Evolutionary conservation across 352 stramenopile genomes (phyloP).

Genomic region (Phytophthora vignae): DNA sequence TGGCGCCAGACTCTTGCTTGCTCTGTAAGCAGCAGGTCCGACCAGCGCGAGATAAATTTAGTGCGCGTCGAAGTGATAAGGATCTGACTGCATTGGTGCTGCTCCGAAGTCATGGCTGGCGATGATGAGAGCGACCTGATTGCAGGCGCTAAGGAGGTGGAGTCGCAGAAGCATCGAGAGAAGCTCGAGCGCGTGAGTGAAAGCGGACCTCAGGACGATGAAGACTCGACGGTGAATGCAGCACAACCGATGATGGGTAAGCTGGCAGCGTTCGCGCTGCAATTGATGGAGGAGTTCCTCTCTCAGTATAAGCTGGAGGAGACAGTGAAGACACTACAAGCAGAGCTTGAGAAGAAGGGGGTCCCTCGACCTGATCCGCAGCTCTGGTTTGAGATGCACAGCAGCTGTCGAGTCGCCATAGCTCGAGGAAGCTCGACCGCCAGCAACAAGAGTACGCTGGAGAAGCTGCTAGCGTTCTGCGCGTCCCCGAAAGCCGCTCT

Average conservation of each 20-base stretch:
- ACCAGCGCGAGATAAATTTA: neutral
- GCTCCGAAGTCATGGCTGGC: slow-evolving; percentile 4
- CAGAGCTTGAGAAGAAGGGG: slow-evolving; percentile 47
- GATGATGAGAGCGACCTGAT: neutral
- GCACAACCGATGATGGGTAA: slow-evolving; percentile 31
- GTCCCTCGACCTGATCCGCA: slow-evolving; percentile 32
- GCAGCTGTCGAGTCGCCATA: slow-evolving; percentile 52
- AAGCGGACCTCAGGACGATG: slow-evolving; percentile 16
- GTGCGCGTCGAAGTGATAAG: neutral
- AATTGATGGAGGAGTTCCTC: slow-evolving; percentile 74
- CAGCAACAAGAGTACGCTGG: slow-evolving; percentile 40
- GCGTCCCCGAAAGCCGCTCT: slow-evolving; percentile 32
- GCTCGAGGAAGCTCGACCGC: slow-evolving; percentile 21
- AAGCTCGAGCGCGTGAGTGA: slow-evolving; percentile 18
- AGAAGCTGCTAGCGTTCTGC: slow-evolving; percentile 68
- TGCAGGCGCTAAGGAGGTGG: neutral
- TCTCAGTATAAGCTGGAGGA: slow-evolving; percentile 43
- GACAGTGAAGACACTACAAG: slow-evolving; percentile 42
- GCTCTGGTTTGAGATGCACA: slow-evolving; percentile 72
- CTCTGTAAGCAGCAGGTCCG: slow-evolving; percentile 2
- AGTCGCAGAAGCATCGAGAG: neutral
- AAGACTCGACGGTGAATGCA: neutral
- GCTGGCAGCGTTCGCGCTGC: slow-evolving; percentile 51
- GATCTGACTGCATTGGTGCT: neutral
- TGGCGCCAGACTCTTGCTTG: neutral